These are phyloP conservation scores for Xylariaceae sp. DNA, from an alignment of 2,329 filamentous ascomycete species.

Conservation along the genomic window DNA sequence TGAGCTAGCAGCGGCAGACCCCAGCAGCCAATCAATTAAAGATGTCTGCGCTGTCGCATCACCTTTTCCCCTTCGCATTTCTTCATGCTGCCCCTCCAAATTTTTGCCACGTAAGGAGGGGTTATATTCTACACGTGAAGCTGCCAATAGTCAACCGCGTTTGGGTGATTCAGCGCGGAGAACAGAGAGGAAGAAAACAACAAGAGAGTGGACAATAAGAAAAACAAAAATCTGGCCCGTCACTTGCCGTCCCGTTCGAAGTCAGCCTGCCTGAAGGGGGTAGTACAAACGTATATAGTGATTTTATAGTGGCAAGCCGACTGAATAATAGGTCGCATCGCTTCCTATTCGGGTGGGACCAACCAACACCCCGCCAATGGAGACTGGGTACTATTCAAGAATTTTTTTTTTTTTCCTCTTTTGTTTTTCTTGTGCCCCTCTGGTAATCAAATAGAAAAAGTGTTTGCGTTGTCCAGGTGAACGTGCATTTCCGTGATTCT, in stretches of 20 bases:
- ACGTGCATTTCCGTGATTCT: slow-evolving; percentile 4
- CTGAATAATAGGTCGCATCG: slow-evolving; percentile 7
- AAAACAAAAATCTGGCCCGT: not conserved
- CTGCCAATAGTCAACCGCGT: not conserved
- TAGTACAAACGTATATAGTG: not conserved
- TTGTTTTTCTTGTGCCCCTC: slow-evolving; percentile 20
- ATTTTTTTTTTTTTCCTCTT: slow-evolving; percentile 14
- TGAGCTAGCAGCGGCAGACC: slow-evolving; percentile 8
- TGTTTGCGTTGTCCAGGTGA: slow-evolving; percentile 26
- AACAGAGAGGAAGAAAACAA: slow-evolving; percentile 5
- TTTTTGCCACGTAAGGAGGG: slow-evolving; percentile 21
- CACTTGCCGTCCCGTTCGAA: not conserved
- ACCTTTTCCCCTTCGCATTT: not conserved
- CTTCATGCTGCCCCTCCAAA: slow-evolving; percentile 10
- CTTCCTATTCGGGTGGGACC: slow-evolving; percentile 19
- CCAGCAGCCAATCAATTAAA: slow-evolving; percentile 4
- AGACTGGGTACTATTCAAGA: slow-evolving; percentile 15
- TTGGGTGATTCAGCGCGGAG: not conserved
- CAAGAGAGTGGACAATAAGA: not conserved
- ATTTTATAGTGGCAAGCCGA: too few species aligned
- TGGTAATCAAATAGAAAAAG: slow-evolving; percentile 25
- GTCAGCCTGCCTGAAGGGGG: slow-evolving; percentile 7
- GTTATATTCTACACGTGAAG: too few species aligned
- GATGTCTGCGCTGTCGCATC: slow-evolving; percentile 10
- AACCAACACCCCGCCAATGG: slow-evolving; percentile 25